These are phyloP conservation scores for Cercospora nicotianae DNA, from an alignment of 2,329 filamentous ascomycete genomes.

Conservation along the genomic window DNA sequence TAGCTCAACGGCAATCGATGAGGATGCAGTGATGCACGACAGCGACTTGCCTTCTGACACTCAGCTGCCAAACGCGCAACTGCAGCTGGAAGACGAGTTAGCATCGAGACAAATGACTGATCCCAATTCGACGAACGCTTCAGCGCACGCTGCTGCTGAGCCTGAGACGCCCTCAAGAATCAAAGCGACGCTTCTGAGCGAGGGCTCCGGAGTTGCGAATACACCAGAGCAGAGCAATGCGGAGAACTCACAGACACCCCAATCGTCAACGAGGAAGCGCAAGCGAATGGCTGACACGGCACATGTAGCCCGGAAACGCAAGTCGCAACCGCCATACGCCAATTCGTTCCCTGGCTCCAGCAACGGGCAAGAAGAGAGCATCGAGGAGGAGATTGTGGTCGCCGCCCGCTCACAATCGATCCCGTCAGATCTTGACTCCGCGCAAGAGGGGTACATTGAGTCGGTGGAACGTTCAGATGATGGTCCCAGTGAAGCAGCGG, in stretches of 20 bases:
- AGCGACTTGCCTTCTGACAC: constrained; percentile 33
- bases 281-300: constrained; percentile 27
- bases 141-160: constrained; percentile 3
- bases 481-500: background rate
- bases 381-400: constrained; percentile 46
- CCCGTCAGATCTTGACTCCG: constrained; percentile 14
- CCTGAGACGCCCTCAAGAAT: constrained; percentile 15
- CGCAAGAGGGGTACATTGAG: background rate
- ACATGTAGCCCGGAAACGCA: constrained; percentile 32
- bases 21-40: background rate
- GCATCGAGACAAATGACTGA: constrained; percentile 10
- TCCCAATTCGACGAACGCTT: background rate
- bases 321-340: constrained; percentile 34
- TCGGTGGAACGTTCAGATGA: background rate
- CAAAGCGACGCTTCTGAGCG: background rate
- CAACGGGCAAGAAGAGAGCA: constrained; percentile 36
- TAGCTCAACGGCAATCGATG: background rate
- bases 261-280: constrained; percentile 29
- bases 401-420: constrained; percentile 18
- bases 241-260: background rate
- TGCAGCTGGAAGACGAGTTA: constrained; percentile 29
- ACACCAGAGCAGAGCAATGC: constrained; percentile 6
- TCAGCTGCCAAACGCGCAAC: constrained; percentile 29
- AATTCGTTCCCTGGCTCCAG: constrained; percentile 27
- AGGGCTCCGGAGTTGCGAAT: background rate